Evolutionary conservation across 169 alveolate species (phyloP).

Genomic region (Cystoisospora suis): DNA sequence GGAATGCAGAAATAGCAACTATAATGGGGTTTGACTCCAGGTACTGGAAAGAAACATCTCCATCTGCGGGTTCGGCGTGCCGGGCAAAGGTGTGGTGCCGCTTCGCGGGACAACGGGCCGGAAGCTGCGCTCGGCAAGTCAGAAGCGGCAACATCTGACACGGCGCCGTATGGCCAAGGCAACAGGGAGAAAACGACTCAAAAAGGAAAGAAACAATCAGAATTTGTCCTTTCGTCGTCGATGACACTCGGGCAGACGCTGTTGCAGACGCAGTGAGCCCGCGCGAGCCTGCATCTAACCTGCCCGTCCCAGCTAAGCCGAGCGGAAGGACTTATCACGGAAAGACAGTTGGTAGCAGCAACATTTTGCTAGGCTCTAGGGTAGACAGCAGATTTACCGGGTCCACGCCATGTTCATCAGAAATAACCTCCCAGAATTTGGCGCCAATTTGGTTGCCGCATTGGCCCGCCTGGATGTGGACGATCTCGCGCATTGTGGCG

Average conservation of each 20-base stretch:
- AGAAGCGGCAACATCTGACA: not conserved
- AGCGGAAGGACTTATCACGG: no score
- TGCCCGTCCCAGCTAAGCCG: no score
- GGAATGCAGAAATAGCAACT: not conserved
- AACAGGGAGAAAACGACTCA: no score
- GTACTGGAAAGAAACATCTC: not conserved
- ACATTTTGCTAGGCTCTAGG: not conserved
- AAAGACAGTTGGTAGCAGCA: no score
- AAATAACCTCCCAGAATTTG: conserved; percentile 99
- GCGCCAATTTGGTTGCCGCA: conserved; percentile 99
- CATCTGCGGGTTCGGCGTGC: not conserved
- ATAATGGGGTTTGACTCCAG: not conserved
- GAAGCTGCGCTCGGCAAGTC: not conserved
- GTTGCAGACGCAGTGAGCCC: no score
- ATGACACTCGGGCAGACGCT: no score
- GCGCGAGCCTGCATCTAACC: no score
- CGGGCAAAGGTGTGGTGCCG: not conserved
- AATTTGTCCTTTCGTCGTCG: no score
- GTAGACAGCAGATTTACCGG: conserved; percentile 79
- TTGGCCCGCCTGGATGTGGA: conserved; percentile 98
- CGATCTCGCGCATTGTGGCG: conserved; percentile 96
- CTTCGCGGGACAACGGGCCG: not conserved
- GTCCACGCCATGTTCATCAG: conserved; percentile 99
- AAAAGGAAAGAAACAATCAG: no score
- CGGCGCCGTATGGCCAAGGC: not conserved